phyloP scores from a whole-genome alignment of 768 basidiomycete genomes.

The Boletus vermiculosoides region DNA sequence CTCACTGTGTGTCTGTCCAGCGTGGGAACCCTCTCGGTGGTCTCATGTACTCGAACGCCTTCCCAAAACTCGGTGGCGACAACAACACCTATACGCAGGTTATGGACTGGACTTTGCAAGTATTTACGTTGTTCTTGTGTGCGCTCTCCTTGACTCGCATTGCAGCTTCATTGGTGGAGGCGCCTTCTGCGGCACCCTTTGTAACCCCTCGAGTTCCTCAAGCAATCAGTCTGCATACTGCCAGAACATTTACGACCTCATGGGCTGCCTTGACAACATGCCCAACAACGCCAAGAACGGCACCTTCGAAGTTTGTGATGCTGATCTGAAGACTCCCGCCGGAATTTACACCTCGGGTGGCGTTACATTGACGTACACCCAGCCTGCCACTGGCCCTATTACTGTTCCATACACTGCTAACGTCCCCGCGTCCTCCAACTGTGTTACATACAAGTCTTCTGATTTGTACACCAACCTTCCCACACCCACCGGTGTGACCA shows the following conservation, averaged over 20 bases:
- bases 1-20: conserved; percentile 30
- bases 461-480: conserved; percentile 36
- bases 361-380: conserved; percentile 40
- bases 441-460: conserved; percentile 36
- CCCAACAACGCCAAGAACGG: conserved; percentile 59
- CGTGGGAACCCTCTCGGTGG: conserved; percentile 83
- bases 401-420: conserved; percentile 41
- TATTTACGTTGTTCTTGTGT: not conserved
- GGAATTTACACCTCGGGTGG: conserved; percentile 50
- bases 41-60: conserved; percentile 61
- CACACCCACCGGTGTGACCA: not conserved
- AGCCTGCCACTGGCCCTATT: conserved; percentile 37
- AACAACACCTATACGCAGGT: conserved; percentile 51
- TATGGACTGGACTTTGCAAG: conserved; percentile 65
- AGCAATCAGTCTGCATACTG: conserved; percentile 47
- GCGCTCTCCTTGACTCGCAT: conserved; percentile 1
- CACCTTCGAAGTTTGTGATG: conserved; percentile 62
- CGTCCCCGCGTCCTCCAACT: conserved; percentile 45
- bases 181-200: conserved; percentile 69
- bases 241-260: conserved; percentile 69
- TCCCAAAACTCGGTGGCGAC: conserved; percentile 40
- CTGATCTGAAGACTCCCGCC: conserved; percentile 61
- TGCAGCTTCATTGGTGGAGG: conserved; percentile 62
- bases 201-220: conserved; percentile 52
- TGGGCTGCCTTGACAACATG: conserved; percentile 74